Percentiles rank a stretch among this genome's conserved stretches.
Evolutionary conservation across 2,329 filamentous ascomycete genomes (phyloP).

Genomic region (Atkinsonella hypoxylon): DNA sequence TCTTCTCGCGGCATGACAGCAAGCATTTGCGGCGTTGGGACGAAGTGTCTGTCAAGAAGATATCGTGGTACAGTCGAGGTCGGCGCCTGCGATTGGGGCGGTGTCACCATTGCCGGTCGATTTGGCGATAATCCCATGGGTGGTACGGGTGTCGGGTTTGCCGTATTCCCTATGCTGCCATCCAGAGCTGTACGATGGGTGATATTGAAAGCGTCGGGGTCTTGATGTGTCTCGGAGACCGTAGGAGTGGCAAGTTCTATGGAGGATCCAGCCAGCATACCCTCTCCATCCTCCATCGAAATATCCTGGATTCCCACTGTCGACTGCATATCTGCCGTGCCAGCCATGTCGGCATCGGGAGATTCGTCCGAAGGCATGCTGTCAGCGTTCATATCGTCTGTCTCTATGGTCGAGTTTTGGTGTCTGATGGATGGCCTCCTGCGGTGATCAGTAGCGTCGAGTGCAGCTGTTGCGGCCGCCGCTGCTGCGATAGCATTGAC

Average conservation of each 20-base stretch:
- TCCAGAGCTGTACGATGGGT: slow-evolving; percentile 76
- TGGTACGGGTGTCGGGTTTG: slow-evolving; percentile 52
- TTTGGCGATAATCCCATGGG: slow-evolving; percentile 63
- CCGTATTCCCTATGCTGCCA: slow-evolving; percentile 68
- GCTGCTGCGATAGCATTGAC: slow-evolving; percentile 37
- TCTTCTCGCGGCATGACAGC: slow-evolving; percentile 93
- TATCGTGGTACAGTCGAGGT: slow-evolving; percentile 67
- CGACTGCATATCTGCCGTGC: slow-evolving; percentile 67
- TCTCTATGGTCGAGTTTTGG: slow-evolving; percentile 79
- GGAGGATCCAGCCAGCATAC: slow-evolving; percentile 62
- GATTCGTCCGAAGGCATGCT: slow-evolving; percentile 71
- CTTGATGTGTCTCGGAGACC: slow-evolving; percentile 66
- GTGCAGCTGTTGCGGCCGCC: slow-evolving; percentile 33
- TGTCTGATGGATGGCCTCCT: slow-evolving; percentile 80
- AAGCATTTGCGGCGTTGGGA: slow-evolving; percentile 61
- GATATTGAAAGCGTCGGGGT: slow-evolving; percentile 87
- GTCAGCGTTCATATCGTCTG: slow-evolving; percentile 76
- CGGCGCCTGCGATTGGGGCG: slow-evolving; percentile 62
- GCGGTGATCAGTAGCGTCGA: slow-evolving; percentile 40
- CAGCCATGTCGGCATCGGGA: slow-evolving; percentile 65
- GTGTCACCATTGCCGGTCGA: slow-evolving; percentile 55
- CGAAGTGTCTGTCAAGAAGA: slow-evolving; percentile 60
- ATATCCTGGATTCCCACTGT: slow-evolving; percentile 79
- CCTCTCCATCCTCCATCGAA: slow-evolving; percentile 65
- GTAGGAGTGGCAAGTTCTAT: slow-evolving; percentile 67